These are phyloP conservation scores for Scheffersomyces cryptocercus DNA, from an alignment of 1,139 yeast species.

Conservation along the genomic window DNA sequence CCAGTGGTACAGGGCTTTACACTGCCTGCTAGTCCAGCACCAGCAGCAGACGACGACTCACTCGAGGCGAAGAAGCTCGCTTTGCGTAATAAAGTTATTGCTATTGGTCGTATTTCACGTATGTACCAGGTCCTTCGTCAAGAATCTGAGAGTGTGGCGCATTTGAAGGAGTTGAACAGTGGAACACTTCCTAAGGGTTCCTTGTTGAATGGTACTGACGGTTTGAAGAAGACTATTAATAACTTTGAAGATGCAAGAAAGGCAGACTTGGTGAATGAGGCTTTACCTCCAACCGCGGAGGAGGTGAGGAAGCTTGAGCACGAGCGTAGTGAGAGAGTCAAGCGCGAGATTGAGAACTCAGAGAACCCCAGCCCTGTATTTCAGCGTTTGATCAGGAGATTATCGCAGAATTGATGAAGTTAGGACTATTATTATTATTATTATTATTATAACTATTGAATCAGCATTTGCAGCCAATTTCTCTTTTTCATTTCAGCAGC, in stretches of 20 bases:
- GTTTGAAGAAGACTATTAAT: constrained; percentile 66
- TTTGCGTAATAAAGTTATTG: constrained; percentile 84
- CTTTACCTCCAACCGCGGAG: constrained; percentile 79
- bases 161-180: constrained; percentile 69
- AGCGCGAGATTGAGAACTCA: constrained; percentile 41
- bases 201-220: constrained; percentile 78
- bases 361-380: constrained; percentile 38
- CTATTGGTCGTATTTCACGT: constrained; percentile 91
- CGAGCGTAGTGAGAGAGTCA: constrained; percentile 41
- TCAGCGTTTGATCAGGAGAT: constrained; percentile 42
- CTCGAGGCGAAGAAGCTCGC: constrained; percentile 57
- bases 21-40: constrained; percentile 3
- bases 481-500: no score
- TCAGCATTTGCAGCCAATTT: no score
- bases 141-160: constrained; percentile 86
- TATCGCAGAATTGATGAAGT: constrained; percentile 26
- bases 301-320: constrained; percentile 51
- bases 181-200: constrained; percentile 82
- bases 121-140: constrained; percentile 90
- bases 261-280: constrained; percentile 84
- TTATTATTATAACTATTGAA: no score
- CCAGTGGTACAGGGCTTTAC: background rate
- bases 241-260: constrained; percentile 82
- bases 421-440: no score
- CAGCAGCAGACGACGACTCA: constrained; percentile 18